Evolutionary conservation across 2,329 filamentous ascomycete genomes (phyloP).

Genomic region (Penicillium sp.): DNA sequence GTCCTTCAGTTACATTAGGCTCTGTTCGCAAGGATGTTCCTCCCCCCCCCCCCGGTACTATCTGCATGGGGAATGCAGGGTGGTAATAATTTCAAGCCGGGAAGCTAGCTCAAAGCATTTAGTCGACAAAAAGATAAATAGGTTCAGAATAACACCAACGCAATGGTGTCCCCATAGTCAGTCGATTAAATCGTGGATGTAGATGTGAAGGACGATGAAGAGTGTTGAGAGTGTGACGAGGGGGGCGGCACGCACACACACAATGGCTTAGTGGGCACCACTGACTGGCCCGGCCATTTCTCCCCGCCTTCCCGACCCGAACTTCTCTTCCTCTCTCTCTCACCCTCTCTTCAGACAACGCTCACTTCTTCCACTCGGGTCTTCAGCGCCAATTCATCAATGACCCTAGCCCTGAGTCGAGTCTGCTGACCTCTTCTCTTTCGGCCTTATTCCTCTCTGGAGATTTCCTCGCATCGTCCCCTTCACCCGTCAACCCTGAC

Average conservation of each 20-base stretch:
- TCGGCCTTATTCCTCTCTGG: conserved; percentile 13
- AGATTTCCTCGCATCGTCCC: conserved; percentile 6
- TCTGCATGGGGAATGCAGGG: conserved; percentile 13
- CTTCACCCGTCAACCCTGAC: conserved; percentile 18
- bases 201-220: not conserved
- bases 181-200: not conserved
- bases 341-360: conserved; percentile 31
- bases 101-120: not conserved
- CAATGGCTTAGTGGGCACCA: conserved; percentile 23
- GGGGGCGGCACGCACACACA: conserved; percentile 9
- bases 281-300: conserved; percentile 26
- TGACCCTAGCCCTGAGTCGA: conserved; percentile 33
- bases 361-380: conserved; percentile 25
- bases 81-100: not conserved
- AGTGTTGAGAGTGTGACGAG: conserved; percentile 12
- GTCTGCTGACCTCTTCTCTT: conserved; percentile 31
- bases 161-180: not conserved
- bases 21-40: conserved; percentile 20
- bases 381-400: conserved; percentile 30
- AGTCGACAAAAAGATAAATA: not conserved
- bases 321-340: conserved; percentile 31
- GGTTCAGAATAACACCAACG: not conserved
- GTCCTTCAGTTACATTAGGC: conserved; percentile 28
- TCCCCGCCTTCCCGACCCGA: conserved; percentile 43
- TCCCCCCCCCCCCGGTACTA: not conserved